A percentile compares a stretch with the other conserved stretches of the same genome.
Evolutionary conservation across 352 stramenopile genomes (phyloP).

Genomic region (Globisporangium nunn): DNA sequence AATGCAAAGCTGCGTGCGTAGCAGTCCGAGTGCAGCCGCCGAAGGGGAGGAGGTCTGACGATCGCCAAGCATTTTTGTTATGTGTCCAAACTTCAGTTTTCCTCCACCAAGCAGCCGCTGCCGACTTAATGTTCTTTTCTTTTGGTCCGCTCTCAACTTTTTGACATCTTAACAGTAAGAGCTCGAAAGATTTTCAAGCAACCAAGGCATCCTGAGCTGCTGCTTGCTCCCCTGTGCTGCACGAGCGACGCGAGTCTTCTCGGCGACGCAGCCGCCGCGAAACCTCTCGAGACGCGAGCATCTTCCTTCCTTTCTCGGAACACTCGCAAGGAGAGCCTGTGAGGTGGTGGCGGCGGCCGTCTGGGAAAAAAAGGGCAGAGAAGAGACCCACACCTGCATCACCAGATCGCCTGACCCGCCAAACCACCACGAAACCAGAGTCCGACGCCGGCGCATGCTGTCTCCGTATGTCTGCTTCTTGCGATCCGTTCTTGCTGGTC

Average conservation of each 20-base stretch:
- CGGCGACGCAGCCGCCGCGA: too few species aligned
- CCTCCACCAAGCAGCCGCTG: not conserved
- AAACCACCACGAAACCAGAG: not conserved
- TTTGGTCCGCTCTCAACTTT: not conserved
- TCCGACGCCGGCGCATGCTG: not conserved
- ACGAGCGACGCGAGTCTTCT: too few species aligned
- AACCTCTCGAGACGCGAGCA: not conserved
- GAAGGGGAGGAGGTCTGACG: too few species aligned
- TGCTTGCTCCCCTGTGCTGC: too few species aligned
- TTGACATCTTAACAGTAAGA: not conserved
- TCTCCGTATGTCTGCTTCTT: not conserved
- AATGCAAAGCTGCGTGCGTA: too few species aligned
- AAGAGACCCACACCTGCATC: not conserved
- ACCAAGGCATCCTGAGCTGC: too few species aligned
- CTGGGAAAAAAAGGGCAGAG: slow-evolving; percentile 1
- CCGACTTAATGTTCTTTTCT: not conserved
- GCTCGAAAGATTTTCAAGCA: not conserved
- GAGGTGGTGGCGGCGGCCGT: not conserved
- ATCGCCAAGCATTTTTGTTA: too few species aligned
- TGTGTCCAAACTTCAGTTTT: not conserved
- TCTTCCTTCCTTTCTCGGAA: not conserved
- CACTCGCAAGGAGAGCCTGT: not conserved
- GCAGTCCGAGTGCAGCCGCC: too few species aligned
- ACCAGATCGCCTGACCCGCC: slow-evolving; percentile 1
- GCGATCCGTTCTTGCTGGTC: not conserved